These are phyloP conservation scores for Bipolaris oryzae DNA, from an alignment of 2,329 filamentous ascomycete genomes.

Conservation along the genomic window DNA sequence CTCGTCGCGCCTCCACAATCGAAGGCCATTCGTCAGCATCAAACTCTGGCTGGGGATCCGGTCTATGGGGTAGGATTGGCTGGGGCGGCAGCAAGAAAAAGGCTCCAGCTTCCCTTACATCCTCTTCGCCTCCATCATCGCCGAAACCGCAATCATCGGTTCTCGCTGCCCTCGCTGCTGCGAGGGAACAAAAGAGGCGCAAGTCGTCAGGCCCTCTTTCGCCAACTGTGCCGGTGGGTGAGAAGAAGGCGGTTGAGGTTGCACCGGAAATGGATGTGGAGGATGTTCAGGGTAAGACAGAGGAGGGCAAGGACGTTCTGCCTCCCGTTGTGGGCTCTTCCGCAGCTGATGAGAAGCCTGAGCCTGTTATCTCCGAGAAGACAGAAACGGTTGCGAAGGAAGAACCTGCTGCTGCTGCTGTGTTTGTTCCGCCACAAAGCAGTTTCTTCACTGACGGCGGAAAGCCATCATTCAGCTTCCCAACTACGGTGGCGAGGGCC, in stretches of 20 bases:
- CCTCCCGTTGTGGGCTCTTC: constrained; percentile 7
- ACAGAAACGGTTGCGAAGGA: not conserved
- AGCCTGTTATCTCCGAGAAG: not conserved
- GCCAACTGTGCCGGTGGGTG: not conserved
- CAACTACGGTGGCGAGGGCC: not conserved
- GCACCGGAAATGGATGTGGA: not conserved
- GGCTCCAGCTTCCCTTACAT: constrained; percentile 14
- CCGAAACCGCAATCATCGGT: constrained; percentile 15
- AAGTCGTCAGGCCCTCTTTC: constrained; percentile 2
- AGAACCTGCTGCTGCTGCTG: not conserved
- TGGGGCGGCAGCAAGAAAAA: constrained; percentile 40
- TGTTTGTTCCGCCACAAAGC: constrained; percentile 1
- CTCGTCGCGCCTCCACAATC: constrained; percentile 7
- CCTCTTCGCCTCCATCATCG: constrained; percentile 14
- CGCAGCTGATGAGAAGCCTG: constrained; percentile 6
- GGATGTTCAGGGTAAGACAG: constrained; percentile 6
- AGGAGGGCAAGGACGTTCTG: not conserved
- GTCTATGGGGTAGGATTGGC: constrained; percentile 39
- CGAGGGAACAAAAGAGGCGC: constrained; percentile 12
- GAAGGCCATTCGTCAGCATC: constrained; percentile 13
- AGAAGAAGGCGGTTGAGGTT: constrained; percentile 10
- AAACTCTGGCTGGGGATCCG: constrained; percentile 32
- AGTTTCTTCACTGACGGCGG: constrained; percentile 16
- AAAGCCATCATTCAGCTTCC: constrained; percentile 5
- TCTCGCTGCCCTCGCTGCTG: constrained; percentile 15